Base-by-base conservation (phyloP, 139 green algal genomes). In the Coelastrella sp. region DNA sequence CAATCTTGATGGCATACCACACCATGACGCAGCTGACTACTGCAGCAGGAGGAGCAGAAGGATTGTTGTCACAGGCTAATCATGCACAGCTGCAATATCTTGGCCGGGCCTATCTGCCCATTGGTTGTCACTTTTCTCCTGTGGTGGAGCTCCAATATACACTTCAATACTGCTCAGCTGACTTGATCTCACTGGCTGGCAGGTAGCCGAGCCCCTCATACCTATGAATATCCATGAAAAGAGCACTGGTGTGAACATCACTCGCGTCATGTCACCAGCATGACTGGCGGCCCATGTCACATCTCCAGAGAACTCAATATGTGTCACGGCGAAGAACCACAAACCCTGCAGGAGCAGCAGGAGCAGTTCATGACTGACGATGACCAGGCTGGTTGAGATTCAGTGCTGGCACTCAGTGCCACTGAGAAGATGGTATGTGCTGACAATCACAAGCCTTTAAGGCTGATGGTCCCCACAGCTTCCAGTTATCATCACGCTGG, bases 191-290 rank as follows among this genome's bases (percentile, higher is more conserved):
- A 70, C 12, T 17, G 15, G 6, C 63, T 22, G 5, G 63, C 6
- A 70, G 15, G 5, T 22, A 70, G 1, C 12, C 12, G 7, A 78
- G 17, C 78, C 17, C 25, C 49, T 8, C 78, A 27, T 56, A 70
- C 78, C 78, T 66, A 84, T 35, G 56, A 84, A 66, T 12, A 84
- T 84, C 78, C 78, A 84, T 3, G 49, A 27, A 6, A 66, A 65
- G 6, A 84, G 7, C 14, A 84, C 78, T 66, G 78, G 78, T 27
- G 57, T 66, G 57, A 84, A 84, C 56, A 70, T 65, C 7, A 84
- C 56, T 19, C 78, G 49, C 19, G 78, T 68, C 57, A 66, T 27
- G 17, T 84, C 78, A 7, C 49, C 49, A 11, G 49, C 22, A 20
- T 70, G 49, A 11, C 49, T 68, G 17, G 78, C 49, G 15, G 7